Evolutionary conservation across 441 rosid genomes (phyloP), one percentile per base, ranked within the genome.

Genomic region (Eruca vesicaria): DNA sequence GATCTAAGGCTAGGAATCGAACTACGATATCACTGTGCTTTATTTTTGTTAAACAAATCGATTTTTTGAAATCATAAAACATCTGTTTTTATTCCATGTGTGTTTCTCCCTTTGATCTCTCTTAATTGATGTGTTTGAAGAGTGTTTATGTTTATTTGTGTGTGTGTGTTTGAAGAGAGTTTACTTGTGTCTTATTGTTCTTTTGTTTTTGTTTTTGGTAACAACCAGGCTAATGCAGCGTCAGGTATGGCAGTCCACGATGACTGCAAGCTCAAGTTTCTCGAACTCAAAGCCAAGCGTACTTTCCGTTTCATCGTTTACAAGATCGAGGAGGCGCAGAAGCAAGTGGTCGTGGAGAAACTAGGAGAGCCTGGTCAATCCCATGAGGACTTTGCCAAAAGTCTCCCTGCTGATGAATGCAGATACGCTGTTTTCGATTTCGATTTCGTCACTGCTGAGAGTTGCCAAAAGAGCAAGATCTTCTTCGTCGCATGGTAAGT

Each of bases 211-310:
- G 57, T 32, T 35, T 55, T n/a, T 15, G 10, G 43, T 36, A 38
- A 14, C 14, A 18, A 45, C 20, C 82, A 86, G 90, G 90, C 88
- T 29, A 86, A 86, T 33, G 86, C 86, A 15, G 87, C 87, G 31
- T 86, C 89, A 0, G 89, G 87, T 18, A 82, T 86, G 85, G 86
- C 86, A 43, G 90, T 86, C 71, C 88, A 84, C 56, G 90, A 86
- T 36, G 88, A 86, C 36, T 86, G 88, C 83, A 86, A 82, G 76
- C 69, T 86, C 14, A 84, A 67, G 78, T 86, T 86, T 72, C 69
- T 86, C 74, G 90, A 82, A 72, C 73, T 82, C 80, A 85, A 85
- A 70, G 83, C 86, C 0, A 85, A 82, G 59, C 57, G 88, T 77
- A 85, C 86, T 3, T 72, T 69, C 78, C 86, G 84, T 72, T 82